phyloP scores from a whole-genome alignment of 2,329 filamentous ascomycete genomes.

The Paraphoma sp. region DNA sequence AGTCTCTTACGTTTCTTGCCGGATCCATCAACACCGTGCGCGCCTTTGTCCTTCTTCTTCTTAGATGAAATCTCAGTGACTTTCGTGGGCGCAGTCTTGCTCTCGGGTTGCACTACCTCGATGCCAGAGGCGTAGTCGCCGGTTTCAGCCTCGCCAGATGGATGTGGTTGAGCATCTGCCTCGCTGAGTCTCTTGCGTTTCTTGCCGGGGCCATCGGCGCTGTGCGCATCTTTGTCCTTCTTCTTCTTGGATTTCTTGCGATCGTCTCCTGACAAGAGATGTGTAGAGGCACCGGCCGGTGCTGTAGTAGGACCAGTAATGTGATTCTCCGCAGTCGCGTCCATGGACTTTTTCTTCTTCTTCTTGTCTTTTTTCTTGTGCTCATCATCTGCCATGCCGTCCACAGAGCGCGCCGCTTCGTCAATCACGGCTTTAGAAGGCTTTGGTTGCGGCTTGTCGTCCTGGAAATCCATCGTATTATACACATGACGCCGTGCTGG shows the following conservation, averaged over 20 bases:
- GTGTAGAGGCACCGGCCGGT: too few relatives aligned
- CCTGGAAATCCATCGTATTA: constrained; percentile 31
- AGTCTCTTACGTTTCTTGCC: constrained; percentile 28
- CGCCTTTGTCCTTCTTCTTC: neutral
- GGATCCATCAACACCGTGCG: constrained; percentile 2
- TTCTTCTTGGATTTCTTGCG: neutral
- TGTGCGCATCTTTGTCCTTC: neutral
- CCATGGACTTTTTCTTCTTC: neutral
- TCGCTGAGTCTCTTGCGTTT: constrained; percentile 28
- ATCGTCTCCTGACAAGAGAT: too few relatives aligned
- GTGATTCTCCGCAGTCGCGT: too few relatives aligned
- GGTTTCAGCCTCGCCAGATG: neutral
- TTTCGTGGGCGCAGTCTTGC: neutral
- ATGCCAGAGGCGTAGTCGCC: constrained; percentile 2
- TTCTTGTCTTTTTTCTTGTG: neutral
- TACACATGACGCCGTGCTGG: constrained; percentile 13
- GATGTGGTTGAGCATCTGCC: neutral
- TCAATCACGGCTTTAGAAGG: neutral
- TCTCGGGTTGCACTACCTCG: constrained; percentile 3
- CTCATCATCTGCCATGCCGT: neutral
- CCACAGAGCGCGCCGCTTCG: neutral
- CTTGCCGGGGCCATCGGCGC: constrained; percentile 9
- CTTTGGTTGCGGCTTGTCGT: constrained; percentile 4
- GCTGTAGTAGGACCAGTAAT: too few relatives aligned
- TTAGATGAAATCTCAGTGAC: neutral